Evolutionary conservation across 139 green algal genomes (phyloP), one percentile per base, ranked within the genome.

Genomic region (Trebouxia sp.): DNA sequence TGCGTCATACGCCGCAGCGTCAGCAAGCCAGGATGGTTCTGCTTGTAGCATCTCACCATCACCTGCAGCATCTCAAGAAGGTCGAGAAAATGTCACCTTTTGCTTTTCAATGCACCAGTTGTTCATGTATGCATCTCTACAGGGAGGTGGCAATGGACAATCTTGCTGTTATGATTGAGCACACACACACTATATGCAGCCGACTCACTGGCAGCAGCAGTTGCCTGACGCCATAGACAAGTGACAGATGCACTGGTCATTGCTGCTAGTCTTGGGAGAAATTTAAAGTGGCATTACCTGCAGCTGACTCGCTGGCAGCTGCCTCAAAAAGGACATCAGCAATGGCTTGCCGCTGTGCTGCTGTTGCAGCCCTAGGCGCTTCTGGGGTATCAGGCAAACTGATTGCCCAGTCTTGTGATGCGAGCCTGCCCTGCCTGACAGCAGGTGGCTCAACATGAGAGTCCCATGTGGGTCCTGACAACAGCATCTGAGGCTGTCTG

Each of bases 241-340:
- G n/a, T n/a, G n/a, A n/a, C n/a, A n/a, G n/a, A n/a, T n/a, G n/a
- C n/a, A n/a, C n/a, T n/a, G n/a, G n/a, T n/a, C n/a, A n/a, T n/a
- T n/a, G n/a, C n/a, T n/a, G n/a, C n/a, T n/a, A n/a, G n/a, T n/a
- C n/a, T n/a, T n/a, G n/a, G n/a, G n/a, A n/a, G n/a, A n/a, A n/a
- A n/a, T n/a, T n/a, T n/a, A n/a, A n/a, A n/a, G n/a, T n/a, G n/a
- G n/a, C 43, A 2, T 72, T 35, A 42, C 8, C 62, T 0, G 43
- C 32, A 45, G 62, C 62, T 42, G 62, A 72, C 32, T 72, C n/a
- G 3, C 62, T 35, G n/a, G 62, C 62, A 22, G 62, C 62, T n/a
- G 37, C 62, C 62, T 72, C 62, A 72, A 72, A 72, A 17, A 72
- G 62, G 11, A 72, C 32, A 45, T 72, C 62, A 45, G 62, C 62